Evolutionary conservation across 306 rosid species (phyloP), one percentile per base, ranked within the genome.

Genomic region (Chamaecrista fasciculata): DNA sequence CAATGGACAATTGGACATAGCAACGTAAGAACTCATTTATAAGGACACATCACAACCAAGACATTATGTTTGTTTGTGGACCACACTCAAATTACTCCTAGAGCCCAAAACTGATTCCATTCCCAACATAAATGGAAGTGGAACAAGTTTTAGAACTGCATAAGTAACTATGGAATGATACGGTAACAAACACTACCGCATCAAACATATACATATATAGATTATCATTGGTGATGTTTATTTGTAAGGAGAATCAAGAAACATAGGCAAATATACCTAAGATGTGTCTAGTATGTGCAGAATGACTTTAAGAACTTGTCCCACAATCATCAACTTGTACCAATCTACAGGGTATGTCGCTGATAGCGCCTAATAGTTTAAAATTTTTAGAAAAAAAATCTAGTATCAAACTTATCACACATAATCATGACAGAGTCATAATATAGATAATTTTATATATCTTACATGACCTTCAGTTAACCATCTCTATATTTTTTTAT

Each of bases 321-420:
- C 29, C 55, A 21, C 21, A 60, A 66, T 58, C 31, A 57, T 31
- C 65, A 49, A 20, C 56, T 71, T 61, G 62, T 72, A 25, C 21
- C 57, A 58, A 48, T 58, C 52, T 20, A 9, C 61, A 56, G 18
- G 4, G 5, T n/a, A 34, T 8, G 2, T 21, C 12, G 23, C 42
- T 36, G 20, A 34, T 8, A 1, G 29, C 12, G 23, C 42, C 48
- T 29, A 34, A 40, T 28, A 58, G 8, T 33, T 29, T 16, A 49
- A 49, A 49, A 49, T 8, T 46, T 15, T 6, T 5, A 0, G 19
- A 48, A 11, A 20, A 56, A 70, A 63, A 55, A n/a, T 11, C 33
- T 52, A 23, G 52, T 72, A 55, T 37, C 26, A 12, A 47, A 72
- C 47, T 62, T 2, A 47, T 46, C 18, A 44, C 48, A 47, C 39